phyloP scores from a whole-genome alignment of 768 basidiomycete species.

The Clitopilus passeckerianus region DNA sequence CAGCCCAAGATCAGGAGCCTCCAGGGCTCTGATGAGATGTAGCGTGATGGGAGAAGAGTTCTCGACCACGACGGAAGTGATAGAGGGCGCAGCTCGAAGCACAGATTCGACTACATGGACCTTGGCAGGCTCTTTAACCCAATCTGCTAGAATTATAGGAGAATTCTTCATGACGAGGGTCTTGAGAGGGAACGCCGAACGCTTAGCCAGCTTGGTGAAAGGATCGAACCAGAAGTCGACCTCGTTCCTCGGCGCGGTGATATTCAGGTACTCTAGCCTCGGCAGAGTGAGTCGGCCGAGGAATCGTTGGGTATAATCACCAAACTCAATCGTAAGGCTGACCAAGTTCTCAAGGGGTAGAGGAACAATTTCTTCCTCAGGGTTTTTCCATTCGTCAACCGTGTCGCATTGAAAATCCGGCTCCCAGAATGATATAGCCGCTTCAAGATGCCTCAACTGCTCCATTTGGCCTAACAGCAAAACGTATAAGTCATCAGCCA shows the following conservation, averaged over 20 bases:
- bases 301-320: not conserved
- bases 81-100: not conserved
- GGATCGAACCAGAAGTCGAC: not conserved
- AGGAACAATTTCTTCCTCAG: not conserved
- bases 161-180: not conserved
- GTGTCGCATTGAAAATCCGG: not conserved
- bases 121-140: not conserved
- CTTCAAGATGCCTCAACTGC: too few relatives aligned
- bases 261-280: not conserved
- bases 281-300: not conserved
- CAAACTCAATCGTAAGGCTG: not conserved
- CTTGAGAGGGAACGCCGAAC: not conserved
- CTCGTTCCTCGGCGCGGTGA: not conserved
- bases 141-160: not conserved
- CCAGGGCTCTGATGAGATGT: not conserved
- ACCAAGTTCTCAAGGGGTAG: not conserved
- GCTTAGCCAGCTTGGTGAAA: not conserved
- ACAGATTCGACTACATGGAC: not conserved
- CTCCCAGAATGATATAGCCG: not conserved
- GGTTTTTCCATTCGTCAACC: too few relatives aligned
- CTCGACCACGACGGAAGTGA: not conserved
- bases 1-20: not conserved
- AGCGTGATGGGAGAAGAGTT: not conserved
- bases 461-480: too few relatives aligned
- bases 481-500: too few relatives aligned